Conservation (phyloP, 768 basidiomycete genomes). For the Tulasnella sp. region DNA sequence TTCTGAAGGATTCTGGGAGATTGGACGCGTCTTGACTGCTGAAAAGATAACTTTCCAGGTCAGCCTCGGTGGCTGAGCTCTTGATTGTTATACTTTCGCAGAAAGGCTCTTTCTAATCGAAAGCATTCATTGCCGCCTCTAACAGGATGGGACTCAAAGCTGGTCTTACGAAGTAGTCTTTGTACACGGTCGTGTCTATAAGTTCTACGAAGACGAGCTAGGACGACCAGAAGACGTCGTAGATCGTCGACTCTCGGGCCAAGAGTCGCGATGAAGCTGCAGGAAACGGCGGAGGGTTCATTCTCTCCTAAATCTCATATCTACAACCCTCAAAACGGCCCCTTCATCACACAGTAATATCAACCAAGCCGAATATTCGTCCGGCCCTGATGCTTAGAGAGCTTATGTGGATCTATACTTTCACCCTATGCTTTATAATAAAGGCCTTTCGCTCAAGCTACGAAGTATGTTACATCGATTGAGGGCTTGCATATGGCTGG, state of each 20-base stretch:
- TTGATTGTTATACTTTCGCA: neutral
- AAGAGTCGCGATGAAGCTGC: conserved; percentile 10
- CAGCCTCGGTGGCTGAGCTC: neutral
- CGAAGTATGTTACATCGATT: no score
- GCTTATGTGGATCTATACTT: no score
- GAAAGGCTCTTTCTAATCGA: neutral
- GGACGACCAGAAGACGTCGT: conserved; percentile 9
- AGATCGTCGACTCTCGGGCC: conserved; percentile 6
- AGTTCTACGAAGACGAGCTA: conserved; percentile 13
- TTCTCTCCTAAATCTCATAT: neutral
- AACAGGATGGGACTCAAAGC: conserved; percentile 1
- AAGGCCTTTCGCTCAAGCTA: no score
- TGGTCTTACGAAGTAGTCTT: conserved; percentile 8
- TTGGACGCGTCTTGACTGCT: conserved; percentile 1
- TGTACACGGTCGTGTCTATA: conserved; percentile 8
- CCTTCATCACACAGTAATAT: no score
- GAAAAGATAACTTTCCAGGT: neutral
- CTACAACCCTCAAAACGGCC: no score
- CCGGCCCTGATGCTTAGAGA: no score
- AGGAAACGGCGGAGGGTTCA: neutral
- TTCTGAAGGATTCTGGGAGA: conserved; percentile 15
- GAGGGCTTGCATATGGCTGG: no score
- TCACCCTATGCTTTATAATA: no score
- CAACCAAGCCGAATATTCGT: no score
- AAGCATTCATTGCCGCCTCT: conserved; percentile 4